Conservation (phyloP, 805 yeast genomes). For the Pichia nanzhaoensis region DNA sequence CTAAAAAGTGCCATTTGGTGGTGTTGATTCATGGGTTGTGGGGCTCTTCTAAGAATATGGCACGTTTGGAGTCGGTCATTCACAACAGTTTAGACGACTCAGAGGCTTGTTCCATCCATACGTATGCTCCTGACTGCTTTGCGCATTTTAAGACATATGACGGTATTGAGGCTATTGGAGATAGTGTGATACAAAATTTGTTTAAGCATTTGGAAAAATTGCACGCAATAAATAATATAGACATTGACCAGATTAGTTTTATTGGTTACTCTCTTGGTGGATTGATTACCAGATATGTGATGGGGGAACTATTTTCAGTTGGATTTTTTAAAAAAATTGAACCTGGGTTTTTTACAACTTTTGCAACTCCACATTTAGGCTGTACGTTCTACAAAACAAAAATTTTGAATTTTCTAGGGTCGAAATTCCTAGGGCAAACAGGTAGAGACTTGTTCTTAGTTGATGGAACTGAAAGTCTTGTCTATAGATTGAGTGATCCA, state of each 20-base stretch:
- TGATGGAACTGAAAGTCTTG: conserved; percentile 36
- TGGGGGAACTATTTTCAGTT: conserved; percentile 43
- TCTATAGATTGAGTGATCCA: conserved; percentile 51
- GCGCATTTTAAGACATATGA: conserved; percentile 75
- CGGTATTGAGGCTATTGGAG: conserved; percentile 70
- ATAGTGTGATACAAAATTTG: conserved; percentile 63
- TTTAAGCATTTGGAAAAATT: conserved; percentile 35
- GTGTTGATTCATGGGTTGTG: conserved; percentile 75
- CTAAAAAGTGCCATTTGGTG: conserved; percentile 45
- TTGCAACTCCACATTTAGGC: conserved; percentile 79
- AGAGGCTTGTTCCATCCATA: conserved; percentile 35
- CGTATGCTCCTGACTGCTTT: conserved; percentile 51
- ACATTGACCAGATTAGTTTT: conserved; percentile 54
- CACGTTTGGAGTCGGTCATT: conserved; percentile 39
- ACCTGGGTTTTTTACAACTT: conserved; percentile 59
- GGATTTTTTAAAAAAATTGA: conserved; percentile 49
- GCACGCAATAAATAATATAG: conserved; percentile 26
- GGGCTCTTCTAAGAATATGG: conserved; percentile 60
- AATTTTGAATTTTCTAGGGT: conserved; percentile 45
- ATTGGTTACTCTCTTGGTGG: conserved; percentile 93
- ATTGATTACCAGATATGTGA: conserved; percentile 67
- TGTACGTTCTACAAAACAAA: conserved; percentile 39
- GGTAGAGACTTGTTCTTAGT: conserved; percentile 68
- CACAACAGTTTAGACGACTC: conserved; percentile 25
- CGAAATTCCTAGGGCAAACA: conserved; percentile 52